These are phyloP conservation scores for Dothistroma pini DNA, from an alignment of 2,329 filamentous ascomycete species.

Conservation along the genomic window DNA sequence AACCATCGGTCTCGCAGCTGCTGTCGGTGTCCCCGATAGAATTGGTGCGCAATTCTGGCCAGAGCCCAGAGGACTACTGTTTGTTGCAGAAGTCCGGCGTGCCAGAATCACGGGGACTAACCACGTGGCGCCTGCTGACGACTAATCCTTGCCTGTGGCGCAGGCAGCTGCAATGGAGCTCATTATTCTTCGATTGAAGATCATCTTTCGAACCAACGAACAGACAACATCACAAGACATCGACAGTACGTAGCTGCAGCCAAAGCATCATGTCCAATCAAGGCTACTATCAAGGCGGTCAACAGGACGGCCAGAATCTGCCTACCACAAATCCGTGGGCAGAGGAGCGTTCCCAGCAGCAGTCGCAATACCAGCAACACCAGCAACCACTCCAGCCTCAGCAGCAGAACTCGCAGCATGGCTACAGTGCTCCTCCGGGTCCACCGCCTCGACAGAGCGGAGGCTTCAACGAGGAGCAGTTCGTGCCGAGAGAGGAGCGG, in stretches of 20 bases:
- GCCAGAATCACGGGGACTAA: neutral
- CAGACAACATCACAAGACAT: neutral
- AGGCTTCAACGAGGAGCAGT: constrained; percentile 35
- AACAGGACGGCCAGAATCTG: constrained; percentile 10
- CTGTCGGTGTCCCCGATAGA: too few relatives aligned
- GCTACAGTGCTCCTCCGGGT: constrained; percentile 16
- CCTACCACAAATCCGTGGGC: constrained; percentile 21
- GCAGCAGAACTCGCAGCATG: constrained; percentile 2
- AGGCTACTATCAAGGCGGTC: constrained; percentile 14
- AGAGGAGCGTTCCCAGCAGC: constrained; percentile 11
- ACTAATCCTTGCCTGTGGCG: constrained; percentile 1
- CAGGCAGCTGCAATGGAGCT: constrained; percentile 1
- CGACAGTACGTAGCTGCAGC: neutral
- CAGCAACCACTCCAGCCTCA: constrained; percentile 12
- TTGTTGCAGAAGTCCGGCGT: neutral
- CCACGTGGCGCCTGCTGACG: neutral
- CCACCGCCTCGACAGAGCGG: constrained; percentile 20
- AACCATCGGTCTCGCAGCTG: too few relatives aligned
- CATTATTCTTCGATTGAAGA: neutral
- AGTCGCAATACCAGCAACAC: constrained; percentile 9
- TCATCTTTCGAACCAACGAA: neutral
- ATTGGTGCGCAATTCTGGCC: too few relatives aligned
- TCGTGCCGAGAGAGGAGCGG: constrained; percentile 39
- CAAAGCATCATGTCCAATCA: constrained; percentile 12
- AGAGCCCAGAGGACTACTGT: too few relatives aligned